These are phyloP conservation scores for Lipomyces mesembrius DNA, from an alignment of 805 yeast genomes.

Conservation along the genomic window DNA sequence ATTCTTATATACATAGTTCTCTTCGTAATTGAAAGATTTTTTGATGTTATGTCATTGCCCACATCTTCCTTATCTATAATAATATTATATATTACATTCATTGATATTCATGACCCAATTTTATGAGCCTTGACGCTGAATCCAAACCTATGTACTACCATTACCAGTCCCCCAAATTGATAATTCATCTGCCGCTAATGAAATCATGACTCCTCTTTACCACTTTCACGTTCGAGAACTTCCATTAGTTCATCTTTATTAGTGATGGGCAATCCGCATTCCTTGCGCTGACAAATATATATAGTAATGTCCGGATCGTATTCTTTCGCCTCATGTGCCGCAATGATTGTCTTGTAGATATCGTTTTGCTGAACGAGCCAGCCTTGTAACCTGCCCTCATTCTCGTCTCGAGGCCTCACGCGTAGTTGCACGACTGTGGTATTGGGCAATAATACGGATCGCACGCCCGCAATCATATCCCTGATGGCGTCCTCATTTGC, in stretches of 20 bases:
- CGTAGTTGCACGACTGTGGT: slow-evolving; percentile 18
- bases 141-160: background rate
- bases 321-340: slow-evolving; percentile 7
- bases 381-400: slow-evolving; percentile 6
- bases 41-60: background rate
- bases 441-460: slow-evolving; percentile 21
- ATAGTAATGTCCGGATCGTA: slow-evolving; percentile 4
- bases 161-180: background rate
- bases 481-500: background rate
- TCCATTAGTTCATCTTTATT: slow-evolving; percentile 15
- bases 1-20: background rate
- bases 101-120: background rate
- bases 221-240: slow-evolving; percentile 8
- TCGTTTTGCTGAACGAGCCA: slow-evolving; percentile 27
- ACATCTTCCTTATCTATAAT: background rate
- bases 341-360: slow-evolving; percentile 14
- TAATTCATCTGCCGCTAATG: background rate
- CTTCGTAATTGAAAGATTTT: background rate
- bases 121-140: background rate
- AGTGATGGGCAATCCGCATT: slow-evolving; percentile 31
- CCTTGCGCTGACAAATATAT: slow-evolving; percentile 24
- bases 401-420: slow-evolving; percentile 10
- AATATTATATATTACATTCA: background rate
- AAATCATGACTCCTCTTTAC: background rate
- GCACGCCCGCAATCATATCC: slow-evolving; percentile 8